Conservation (phyloP, 805 yeast species). For the Lipomyces starkeyi region DNA sequence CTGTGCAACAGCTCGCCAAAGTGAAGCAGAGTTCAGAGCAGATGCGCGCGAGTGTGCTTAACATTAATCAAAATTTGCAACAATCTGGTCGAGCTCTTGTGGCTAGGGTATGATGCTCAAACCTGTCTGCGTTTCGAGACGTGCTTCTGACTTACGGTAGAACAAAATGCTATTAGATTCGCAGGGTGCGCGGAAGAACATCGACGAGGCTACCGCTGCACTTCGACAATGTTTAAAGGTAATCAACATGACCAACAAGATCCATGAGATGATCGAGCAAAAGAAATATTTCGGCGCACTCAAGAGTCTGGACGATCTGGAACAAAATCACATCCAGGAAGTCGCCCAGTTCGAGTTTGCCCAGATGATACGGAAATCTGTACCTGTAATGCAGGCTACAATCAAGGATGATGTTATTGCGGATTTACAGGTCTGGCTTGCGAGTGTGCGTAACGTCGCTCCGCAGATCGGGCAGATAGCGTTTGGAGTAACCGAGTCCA, state of each 20-base stretch:
- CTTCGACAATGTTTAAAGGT: slow-evolving; percentile 78
- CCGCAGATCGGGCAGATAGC: slow-evolving; percentile 62
- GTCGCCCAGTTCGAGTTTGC: slow-evolving; percentile 74
- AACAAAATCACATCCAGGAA: slow-evolving; percentile 69
- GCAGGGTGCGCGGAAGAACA: slow-evolving; percentile 68
- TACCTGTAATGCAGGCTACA: slow-evolving; percentile 74
- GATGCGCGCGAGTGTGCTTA: slow-evolving; percentile 60
- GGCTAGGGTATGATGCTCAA: slow-evolving; percentile 45
- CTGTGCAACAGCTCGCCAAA: slow-evolving; percentile 66
- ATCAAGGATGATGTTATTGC: slow-evolving; percentile 74
- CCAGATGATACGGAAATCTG: slow-evolving; percentile 65
- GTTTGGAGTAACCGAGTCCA: slow-evolving; percentile 58
- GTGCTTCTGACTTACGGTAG: slow-evolving; percentile 37
- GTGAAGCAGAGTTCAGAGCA: slow-evolving; percentile 64
- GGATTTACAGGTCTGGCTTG: slow-evolving; percentile 65
- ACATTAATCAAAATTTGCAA: slow-evolving; percentile 63
- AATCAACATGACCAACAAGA: slow-evolving; percentile 82
- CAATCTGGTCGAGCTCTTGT: slow-evolving; percentile 71
- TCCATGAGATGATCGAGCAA: slow-evolving; percentile 76
- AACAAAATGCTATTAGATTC: slow-evolving; percentile 65
- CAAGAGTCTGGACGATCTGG: slow-evolving; percentile 77
- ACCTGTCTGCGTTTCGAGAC: slow-evolving; percentile 33
- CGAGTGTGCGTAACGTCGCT: slow-evolving; percentile 50
- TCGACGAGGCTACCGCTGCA: slow-evolving; percentile 72
- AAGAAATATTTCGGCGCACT: slow-evolving; percentile 85